Evolutionary conservation across 2,329 filamentous ascomycete genomes (phyloP).

Genomic region (Xylariaceae sp.): DNA sequence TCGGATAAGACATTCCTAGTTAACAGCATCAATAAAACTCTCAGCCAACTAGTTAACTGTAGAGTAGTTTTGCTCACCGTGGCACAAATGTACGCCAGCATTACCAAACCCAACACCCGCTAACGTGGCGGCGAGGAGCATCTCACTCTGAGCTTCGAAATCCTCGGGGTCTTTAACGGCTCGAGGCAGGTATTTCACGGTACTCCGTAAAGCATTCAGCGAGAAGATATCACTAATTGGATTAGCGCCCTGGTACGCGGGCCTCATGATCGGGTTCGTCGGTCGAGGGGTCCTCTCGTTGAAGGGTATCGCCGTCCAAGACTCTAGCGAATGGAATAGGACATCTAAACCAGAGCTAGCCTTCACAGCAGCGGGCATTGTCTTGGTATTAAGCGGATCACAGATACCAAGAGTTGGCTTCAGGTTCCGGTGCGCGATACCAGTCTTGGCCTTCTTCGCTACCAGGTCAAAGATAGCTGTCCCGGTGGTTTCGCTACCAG

Average conservation of each 20-base stretch:
- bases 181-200: conserved; percentile 90
- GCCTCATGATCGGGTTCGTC: conserved; percentile 85
- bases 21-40: conserved; percentile 1
- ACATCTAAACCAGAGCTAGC: conserved; percentile 93
- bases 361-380: conserved; percentile 94
- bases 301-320: conserved; percentile 97
- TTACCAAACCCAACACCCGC: conserved; percentile 98
- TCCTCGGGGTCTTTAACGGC: conserved; percentile 89
- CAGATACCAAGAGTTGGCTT: conserved; percentile 94
- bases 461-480: conserved; percentile 98
- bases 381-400: conserved; percentile 86
- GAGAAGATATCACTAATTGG: conserved; percentile 98
- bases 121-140: conserved; percentile 92
- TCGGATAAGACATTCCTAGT: conserved; percentile 92
- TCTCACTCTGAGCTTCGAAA: conserved; percentile 89
- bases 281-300: conserved; percentile 84
- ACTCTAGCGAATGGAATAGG: conserved; percentile 92
- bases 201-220: conserved; percentile 79
- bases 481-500: conserved; percentile 92
- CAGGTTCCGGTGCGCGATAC: conserved; percentile 91
- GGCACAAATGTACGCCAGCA: conserved; percentile 85
- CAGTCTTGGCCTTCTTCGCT: conserved; percentile 89
- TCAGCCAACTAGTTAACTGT: not conserved
- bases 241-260: conserved; percentile 96
- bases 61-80: conserved; percentile 51